Base-by-base conservation (phyloP, 495 filamentous ascomycete species). In the Amphirosellinia nigrospora region DNA sequence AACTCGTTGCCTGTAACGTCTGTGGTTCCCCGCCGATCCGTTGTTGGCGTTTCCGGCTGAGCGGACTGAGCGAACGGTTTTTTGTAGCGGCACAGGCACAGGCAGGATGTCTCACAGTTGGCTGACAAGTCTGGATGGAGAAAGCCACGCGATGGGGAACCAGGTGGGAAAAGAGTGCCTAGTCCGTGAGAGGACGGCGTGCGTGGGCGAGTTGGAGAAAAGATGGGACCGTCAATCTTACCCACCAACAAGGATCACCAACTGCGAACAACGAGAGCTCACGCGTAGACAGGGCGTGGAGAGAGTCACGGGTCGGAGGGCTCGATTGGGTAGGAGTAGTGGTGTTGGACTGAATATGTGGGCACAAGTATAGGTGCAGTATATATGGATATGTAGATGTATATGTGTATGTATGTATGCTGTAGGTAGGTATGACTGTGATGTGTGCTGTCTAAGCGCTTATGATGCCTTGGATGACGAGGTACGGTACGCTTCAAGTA, bases 141-240 rank as follows among this genome's bases (percentile, higher is more conserved):
- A 34, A 65, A 53, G 63, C 63, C 63, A 53, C 63, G 46, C 46
- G 63, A 38, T 39, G 63, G 63, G 63, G 45, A 38, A 64, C 28
- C 30, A 23, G 23, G 7, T n/a, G 28, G 16, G 28, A 36, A 50
- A 19, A 50, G 15, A 28, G 62, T 21, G 55, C 19, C 32, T 58
- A 21, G 55, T 23, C 61, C 15, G 34, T 28, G 36, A 36, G 39
- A 46, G 26, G 36, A 41, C 23, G 34, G 36, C 6, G 58, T 23
- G 46, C 43, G 36, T 55, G 48, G 43, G 23, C 10, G 36, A 67
- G 38, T 67, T 67, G 64, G 64, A 67, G 64, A 67, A 67, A 67
- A 67, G 50, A 59, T 67, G 64, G 64, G 52, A 30, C 50, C 41
- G 36, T 38, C 50, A 67, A 59, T 59, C 52, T 56, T 39, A 36